Evolutionary conservation across 1,139 yeast genomes (phyloP).

Genomic region (Saccharomyces pastorianus): DNA sequence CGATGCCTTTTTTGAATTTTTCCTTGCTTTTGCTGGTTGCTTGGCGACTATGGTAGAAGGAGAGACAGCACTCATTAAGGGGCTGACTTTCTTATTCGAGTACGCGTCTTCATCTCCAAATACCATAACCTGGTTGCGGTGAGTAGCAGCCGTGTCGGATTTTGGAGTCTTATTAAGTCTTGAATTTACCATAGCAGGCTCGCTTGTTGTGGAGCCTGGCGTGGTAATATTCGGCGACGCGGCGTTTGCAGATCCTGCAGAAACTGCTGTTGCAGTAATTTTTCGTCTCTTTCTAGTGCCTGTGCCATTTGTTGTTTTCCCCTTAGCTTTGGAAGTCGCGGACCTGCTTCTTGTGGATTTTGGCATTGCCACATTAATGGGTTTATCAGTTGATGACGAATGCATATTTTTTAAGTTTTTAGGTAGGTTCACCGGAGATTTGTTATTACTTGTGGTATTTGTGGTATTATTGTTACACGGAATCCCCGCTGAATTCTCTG

Average conservation of each 20-base stretch:
- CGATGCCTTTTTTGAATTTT: not conserved
- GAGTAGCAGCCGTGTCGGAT: not conserved
- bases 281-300: not conserved
- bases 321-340: not conserved
- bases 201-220: not conserved
- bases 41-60: not conserved
- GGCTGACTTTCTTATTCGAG: not conserved
- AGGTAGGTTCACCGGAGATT: not conserved
- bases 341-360: not conserved
- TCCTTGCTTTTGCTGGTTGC: not conserved
- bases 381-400: not conserved
- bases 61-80: not conserved
- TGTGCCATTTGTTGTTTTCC: not conserved
- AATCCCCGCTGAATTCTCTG: constrained; percentile 1
- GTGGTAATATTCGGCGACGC: not conserved
- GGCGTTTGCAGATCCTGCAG: not conserved
- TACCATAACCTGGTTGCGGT: not conserved
- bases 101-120: not conserved
- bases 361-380: not conserved
- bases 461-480: constrained; percentile 1
- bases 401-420: not conserved
- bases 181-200: constrained; percentile 1
- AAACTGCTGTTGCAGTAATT: not conserved
- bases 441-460: not conserved
- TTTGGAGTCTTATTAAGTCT: not conserved